phyloP scores from a whole-genome alignment of 441 rosid genomes.

The Mallotus repandus region DNA sequence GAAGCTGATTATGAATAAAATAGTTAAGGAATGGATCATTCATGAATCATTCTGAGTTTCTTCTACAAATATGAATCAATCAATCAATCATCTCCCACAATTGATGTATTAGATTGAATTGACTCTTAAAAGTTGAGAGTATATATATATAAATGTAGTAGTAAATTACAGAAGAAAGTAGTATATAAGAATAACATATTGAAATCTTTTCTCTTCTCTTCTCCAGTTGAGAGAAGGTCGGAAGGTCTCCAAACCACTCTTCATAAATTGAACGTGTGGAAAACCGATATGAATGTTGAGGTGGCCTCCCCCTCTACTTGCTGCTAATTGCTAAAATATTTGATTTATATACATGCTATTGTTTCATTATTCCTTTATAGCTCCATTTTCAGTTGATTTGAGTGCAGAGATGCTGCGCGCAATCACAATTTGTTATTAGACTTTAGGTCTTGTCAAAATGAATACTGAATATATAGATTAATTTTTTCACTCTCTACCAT shows the following conservation, averaged over 20 bases:
- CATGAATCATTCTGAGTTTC: conserved; percentile 20
- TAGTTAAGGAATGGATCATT: background rate
- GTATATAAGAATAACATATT: conserved; percentile 24
- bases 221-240: conserved; percentile 29
- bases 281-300: conserved; percentile 31
- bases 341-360: conserved; percentile 47
- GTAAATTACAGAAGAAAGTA: conserved; percentile 7
- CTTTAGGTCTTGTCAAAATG: no score
- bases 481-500: background rate
- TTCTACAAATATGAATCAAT: conserved; percentile 36
- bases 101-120: conserved; percentile 31
- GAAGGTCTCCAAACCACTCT: conserved; percentile 30
- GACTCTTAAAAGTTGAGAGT: conserved; percentile 31
- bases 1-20: conserved; percentile 18
- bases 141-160: conserved; percentile 14
- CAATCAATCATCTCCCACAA: conserved; percentile 30
- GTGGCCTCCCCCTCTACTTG: conserved; percentile 33
- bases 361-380: conserved; percentile 31
- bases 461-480: no score
- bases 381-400: conserved; percentile 73
- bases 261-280: background rate
- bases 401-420: conserved; percentile 50
- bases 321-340: conserved; percentile 34
- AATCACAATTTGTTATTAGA: conserved; percentile 16
- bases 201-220: conserved; percentile 23